Percentiles rank a stretch among this genome's conserved stretches.
Conservation (phyloP, 2,329 filamentous ascomycete species). For the Metarhizium guizhouense region DNA sequence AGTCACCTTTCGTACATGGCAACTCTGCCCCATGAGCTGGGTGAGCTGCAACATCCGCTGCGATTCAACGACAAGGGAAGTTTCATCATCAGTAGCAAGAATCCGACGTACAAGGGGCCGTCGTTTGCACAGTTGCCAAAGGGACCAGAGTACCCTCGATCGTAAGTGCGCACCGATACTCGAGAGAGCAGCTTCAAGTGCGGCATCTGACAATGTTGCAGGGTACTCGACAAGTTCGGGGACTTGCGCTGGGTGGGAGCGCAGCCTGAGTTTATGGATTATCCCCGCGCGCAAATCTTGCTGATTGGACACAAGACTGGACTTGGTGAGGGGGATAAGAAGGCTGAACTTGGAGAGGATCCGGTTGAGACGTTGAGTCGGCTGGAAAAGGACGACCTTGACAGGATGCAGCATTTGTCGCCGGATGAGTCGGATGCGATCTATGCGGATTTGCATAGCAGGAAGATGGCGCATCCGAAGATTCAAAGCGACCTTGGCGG, state of each 20-base stretch:
- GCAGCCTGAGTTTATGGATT: slow-evolving; percentile 65
- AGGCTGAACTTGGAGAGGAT: slow-evolving; percentile 48
- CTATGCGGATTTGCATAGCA: slow-evolving; percentile 1
- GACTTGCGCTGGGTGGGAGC: slow-evolving; percentile 66
- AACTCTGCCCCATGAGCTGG: slow-evolving; percentile 61
- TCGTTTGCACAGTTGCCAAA: slow-evolving; percentile 53
- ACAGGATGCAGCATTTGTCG: slow-evolving; percentile 48
- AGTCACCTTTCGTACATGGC: slow-evolving; percentile 74
- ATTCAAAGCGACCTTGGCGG: not conserved
- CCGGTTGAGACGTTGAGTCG: slow-evolving; percentile 65
- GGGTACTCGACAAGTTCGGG: slow-evolving; percentile 63
- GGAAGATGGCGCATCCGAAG: not conserved
- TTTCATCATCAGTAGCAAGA: slow-evolving; percentile 73
- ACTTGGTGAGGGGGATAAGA: slow-evolving; percentile 43
- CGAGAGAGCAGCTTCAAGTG: no score
- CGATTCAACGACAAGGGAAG: slow-evolving; percentile 47
- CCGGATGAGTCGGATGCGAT: slow-evolving; percentile 30
- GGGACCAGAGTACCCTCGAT: slow-evolving; percentile 59
- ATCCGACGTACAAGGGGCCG: slow-evolving; percentile 62
- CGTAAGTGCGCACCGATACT: slow-evolving; percentile 35
- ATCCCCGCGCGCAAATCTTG: slow-evolving; percentile 66
- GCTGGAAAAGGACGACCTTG: slow-evolving; percentile 65
- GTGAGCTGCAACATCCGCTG: slow-evolving; percentile 65
- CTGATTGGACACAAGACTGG: slow-evolving; percentile 65
- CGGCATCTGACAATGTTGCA: slow-evolving; percentile 16